Base-by-base conservation (phyloP, 2,329 filamentous ascomycete genomes). In the Aspergillus fumigatiaffinis region DNA sequence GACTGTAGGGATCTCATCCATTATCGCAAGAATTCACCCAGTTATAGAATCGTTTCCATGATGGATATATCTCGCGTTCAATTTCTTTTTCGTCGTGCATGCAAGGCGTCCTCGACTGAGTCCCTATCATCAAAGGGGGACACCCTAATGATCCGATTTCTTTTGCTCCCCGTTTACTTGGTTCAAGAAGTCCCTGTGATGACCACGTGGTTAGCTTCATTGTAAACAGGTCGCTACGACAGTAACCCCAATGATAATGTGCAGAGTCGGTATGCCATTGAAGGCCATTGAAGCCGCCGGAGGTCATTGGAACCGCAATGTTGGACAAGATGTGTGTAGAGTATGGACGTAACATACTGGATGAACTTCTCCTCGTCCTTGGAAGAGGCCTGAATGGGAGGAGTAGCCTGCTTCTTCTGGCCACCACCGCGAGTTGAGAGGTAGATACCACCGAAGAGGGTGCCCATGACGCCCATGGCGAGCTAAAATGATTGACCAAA, bases 281-380 rank as follows among this genome's bases (percentile, higher is more conserved):
- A 20, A 10, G 20, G 26, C 6, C 2, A 20, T 23, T 3, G 41
- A 21, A 4, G 38, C 3, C 14, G 12, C 8, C 9, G n/a, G 41
- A 23, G 10, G 17, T 2, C 14, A 20, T 23, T 44, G 41, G 32
- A 14, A 14, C 12, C 14, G 26, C 42, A 25, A 25, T 20, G 42
- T 49, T 38, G 14, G 14, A 38, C 14, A 3, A 38, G 4, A 35
- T 17, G 7, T 35, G 32, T 17, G 14, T 17, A 32, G 32, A 17
- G 12, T n/a, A 28, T 6, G 32, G 14, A n/a, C 38, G 35, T n/a
- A 25, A 7, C 21, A 50, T 82, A 88, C 85, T 86, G 82, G 70
- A 88, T 85, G 74, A 87, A 88, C 69, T 81, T 81, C 77, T 87
- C 85, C 77, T 88, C 85, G 66, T 87, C 85, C 75, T 86, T 86